Base-by-base conservation (phyloP, 768 basidiomycete genomes). In the Psilocybe sp. region DNA sequence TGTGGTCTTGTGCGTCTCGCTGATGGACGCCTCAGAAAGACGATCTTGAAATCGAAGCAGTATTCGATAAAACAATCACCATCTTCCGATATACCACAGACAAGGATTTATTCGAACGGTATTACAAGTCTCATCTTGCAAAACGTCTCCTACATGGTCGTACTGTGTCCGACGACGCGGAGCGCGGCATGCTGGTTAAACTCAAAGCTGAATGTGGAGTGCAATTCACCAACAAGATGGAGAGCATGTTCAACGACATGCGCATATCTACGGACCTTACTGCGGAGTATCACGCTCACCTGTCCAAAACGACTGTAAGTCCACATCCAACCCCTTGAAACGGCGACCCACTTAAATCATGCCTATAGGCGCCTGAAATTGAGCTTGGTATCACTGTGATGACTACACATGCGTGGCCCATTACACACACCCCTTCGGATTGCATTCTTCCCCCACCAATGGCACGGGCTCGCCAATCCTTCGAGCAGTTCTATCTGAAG, bases 191-290 rank as follows among this genome's bases (percentile, higher is more conserved):
- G 94, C 80, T 99, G 1, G 87, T 92, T 40, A 98, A 97, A 69
- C 83, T 99, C 61, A 98, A 98, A 71, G 80, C 96, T 19, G 96
- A 98, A 70, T 95, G 90, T 61, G 96, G 96, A 6, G 87, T 86
- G 59, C 92, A 96, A 63, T 99, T 98, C 68, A 98, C 97, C 1
- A 92, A 96, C 69, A 95, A 95, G 66, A 74, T 98, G 60, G 95
- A 99, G 67, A 95, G 95, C 50, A 99, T 99, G 96, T 97, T 99
- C 81, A 80, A 92, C 56, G 96, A 98, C 63, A 94, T 99, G 84
- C 90, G 84, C 60, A 66, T 95, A 23, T 96, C 92, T 5, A 68
- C 73, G 15, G 97, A 99, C 49, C 84, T 84, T 13, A 89, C 88
- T 78, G 73, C 79, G 33, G 81, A 79, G 4, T 99, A 93, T 65